Evolutionary conservation across 805 yeast genomes (phyloP).

Genomic region (Blastobotrys parvus): DNA sequence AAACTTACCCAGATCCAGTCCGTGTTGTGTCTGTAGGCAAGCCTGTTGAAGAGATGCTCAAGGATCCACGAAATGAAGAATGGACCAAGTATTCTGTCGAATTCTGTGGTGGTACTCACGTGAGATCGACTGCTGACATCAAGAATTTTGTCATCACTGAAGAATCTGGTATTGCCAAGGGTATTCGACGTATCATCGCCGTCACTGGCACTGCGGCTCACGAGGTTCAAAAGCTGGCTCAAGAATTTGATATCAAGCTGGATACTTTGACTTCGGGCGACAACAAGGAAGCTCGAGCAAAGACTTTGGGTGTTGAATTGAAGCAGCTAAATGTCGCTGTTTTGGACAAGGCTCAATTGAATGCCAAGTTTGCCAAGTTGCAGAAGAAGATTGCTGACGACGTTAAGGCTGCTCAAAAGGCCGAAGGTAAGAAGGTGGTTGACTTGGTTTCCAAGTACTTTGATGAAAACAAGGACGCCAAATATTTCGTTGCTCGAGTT

Average conservation of each 20-base stretch:
- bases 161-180: conserved; percentile 97
- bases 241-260: conserved; percentile 56
- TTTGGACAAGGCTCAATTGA: conserved; percentile 66
- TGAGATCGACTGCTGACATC: conserved; percentile 83
- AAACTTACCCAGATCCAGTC: conserved; percentile 98
- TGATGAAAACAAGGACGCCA: conserved; percentile 42
- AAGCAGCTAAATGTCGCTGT: conserved; percentile 80
- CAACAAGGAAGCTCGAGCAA: conserved; percentile 70
- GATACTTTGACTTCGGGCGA: conserved; percentile 60
- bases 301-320: conserved; percentile 75
- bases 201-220: conserved; percentile 89
- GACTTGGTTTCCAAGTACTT: conserved; percentile 71
- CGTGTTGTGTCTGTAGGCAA: conserved; percentile 95
- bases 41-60: conserved; percentile 72
- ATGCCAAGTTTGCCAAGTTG: conserved; percentile 62
- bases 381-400: conserved; percentile 88
- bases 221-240: conserved; percentile 80
- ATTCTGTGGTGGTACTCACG: conserved; percentile 99
- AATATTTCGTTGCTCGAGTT: conserved; percentile 58
- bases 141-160: conserved; percentile 83
- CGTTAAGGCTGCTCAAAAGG: conserved; percentile 77
- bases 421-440: conserved; percentile 71
- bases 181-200: conserved; percentile 96
- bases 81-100: conserved; percentile 82
- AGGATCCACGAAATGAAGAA: conserved; percentile 58